Conservation (phyloP, 768 basidiomycete species). For the Tricholoma bakamatsutake region DNA sequence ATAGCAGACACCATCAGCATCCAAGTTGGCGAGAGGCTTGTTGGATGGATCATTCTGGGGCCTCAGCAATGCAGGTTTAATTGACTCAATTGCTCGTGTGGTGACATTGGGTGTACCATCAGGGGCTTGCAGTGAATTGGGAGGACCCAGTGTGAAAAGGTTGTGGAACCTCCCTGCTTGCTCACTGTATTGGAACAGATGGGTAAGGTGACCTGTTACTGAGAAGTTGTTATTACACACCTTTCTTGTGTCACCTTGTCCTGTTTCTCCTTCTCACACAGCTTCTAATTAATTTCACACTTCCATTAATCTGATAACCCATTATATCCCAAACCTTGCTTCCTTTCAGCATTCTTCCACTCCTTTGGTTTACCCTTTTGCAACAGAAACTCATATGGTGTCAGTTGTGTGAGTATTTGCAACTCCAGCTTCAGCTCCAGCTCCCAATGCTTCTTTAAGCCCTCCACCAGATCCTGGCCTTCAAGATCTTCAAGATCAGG, state of each 20-base stretch:
- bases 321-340: constrained; percentile 10
- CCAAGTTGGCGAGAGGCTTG: neutral
- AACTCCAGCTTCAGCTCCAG: constrained; percentile 1
- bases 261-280: constrained; percentile 8
- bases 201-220: no score
- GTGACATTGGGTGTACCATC: no score
- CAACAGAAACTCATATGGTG: neutral
- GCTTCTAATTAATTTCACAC: constrained; percentile 5
- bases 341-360: constrained; percentile 10
- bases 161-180: no score
- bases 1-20: neutral
- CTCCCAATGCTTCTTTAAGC: no score
- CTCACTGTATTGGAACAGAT: no score
- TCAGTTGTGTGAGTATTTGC: neutral
- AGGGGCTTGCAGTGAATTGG: no score
- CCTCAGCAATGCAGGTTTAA: neutral
- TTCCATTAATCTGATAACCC: constrained; percentile 4
- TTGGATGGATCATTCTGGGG: neutral
- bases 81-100: no score
- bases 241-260: constrained; percentile 3
- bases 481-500: constrained; percentile 5
- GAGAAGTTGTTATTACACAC: neutral
- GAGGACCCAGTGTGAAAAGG: no score
- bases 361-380: neutral
- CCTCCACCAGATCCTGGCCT: constrained; percentile 3